Percentiles rank a stretch among this genome's conserved stretches.
phyloP scores from a whole-genome alignment of 805 yeast species.

The Candida tallmaniae region DNA sequence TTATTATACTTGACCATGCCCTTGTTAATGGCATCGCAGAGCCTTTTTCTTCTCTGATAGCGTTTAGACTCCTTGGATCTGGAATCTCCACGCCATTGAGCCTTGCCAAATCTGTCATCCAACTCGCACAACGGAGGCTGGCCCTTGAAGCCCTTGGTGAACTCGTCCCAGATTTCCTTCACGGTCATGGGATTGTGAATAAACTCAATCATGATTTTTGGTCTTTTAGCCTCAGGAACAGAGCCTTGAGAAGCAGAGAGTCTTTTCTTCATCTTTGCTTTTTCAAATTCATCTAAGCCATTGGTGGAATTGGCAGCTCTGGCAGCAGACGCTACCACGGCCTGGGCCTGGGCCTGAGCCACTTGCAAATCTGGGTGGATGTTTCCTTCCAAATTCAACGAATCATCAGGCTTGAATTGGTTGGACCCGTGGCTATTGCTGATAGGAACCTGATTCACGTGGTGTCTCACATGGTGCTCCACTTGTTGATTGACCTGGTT shows the following conservation, averaged over 20 bases:
- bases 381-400: slow-evolving; percentile 22
- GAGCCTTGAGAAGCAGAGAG: slow-evolving; percentile 1
- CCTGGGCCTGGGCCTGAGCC: slow-evolving; percentile 7
- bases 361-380: slow-evolving; percentile 39
- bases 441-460: slow-evolving; percentile 8
- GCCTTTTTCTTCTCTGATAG: slow-evolving; percentile 39
- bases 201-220: slow-evolving; percentile 35
- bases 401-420: slow-evolving; percentile 10
- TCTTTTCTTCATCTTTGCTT: slow-evolving; percentile 4
- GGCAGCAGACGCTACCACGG: slow-evolving; percentile 13
- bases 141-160: slow-evolving; percentile 40
- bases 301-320: slow-evolving; percentile 11
- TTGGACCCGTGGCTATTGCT: not conserved
- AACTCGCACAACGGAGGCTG: slow-evolving; percentile 40
- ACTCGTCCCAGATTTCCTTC: slow-evolving; percentile 41
- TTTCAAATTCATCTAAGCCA: slow-evolving; percentile 7
- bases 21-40: slow-evolving; percentile 40
- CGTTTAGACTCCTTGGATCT: slow-evolving; percentile 41
- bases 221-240: slow-evolving; percentile 20
- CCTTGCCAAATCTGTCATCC: slow-evolving; percentile 41
- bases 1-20: slow-evolving; percentile 38
- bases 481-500: slow-evolving; percentile 18
- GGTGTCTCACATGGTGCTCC: slow-evolving; percentile 18
- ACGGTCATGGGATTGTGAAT: slow-evolving; percentile 43
- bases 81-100: slow-evolving; percentile 44